Evolutionary conservation across 2,329 filamentous ascomycete species (phyloP).

Genomic region (Sclerotinia subarctica): DNA sequence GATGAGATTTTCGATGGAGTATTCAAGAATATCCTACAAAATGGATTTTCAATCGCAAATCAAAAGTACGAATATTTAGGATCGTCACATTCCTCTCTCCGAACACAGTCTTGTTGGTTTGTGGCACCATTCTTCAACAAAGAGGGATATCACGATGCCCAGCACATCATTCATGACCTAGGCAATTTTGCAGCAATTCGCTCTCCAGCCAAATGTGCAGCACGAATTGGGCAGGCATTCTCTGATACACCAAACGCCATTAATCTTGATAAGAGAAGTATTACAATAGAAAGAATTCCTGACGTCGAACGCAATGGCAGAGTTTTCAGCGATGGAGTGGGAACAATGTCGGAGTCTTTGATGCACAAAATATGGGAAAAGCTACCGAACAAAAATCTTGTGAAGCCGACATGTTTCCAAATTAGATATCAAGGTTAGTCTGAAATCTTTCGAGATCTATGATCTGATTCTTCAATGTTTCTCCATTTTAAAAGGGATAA

Average conservation of each 20-base stretch:
- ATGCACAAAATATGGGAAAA: conserved; percentile 57
- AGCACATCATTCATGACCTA: conserved; percentile 44
- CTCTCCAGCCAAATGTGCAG: conserved; percentile 56
- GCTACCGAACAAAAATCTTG: conserved; percentile 46
- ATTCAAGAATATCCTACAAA: conserved; percentile 57
- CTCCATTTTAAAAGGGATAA: too few relatives aligned
- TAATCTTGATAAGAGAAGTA: conserved; percentile 40
- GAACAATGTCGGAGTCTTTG: conserved; percentile 63
- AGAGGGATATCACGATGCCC: conserved; percentile 36
- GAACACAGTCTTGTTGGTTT: conserved; percentile 69
- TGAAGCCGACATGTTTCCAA: conserved; percentile 65
- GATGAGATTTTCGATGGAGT: conserved; percentile 52
- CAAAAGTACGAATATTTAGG: conserved; percentile 65
- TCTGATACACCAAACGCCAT: conserved; percentile 70
- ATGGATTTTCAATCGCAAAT: conserved; percentile 62
- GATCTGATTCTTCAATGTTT: neutral
- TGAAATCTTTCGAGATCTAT: neutral
- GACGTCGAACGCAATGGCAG: conserved; percentile 55
- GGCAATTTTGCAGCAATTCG: conserved; percentile 51
- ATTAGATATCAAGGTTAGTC: conserved; percentile 62
- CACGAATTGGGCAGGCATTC: conserved; percentile 63
- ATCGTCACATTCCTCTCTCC: conserved; percentile 75
- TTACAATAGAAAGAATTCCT: conserved; percentile 40
- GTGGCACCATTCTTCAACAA: conserved; percentile 48
- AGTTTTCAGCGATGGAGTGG: conserved; percentile 77